Base-by-base conservation (phyloP, 202 grass and related monocot genomes). In the Panicum hallii region DNA sequence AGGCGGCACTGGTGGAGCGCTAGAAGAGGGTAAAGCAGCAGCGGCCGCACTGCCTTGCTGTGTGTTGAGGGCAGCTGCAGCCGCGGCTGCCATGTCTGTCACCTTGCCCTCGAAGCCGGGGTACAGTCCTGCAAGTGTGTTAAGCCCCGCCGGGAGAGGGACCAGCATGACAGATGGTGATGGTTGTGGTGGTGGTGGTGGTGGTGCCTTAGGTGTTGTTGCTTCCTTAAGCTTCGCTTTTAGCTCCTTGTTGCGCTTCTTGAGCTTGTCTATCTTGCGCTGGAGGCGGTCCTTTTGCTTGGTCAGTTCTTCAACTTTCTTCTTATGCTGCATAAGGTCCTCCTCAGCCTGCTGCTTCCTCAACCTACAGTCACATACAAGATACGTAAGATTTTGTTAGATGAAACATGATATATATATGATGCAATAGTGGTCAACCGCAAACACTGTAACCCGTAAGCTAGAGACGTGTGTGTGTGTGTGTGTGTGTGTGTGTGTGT, bases 261-360 rank as follows among this genome's bases (percentile, higher is more conserved):
- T 64, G 53, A 93, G 88, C 79, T 93, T 69, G 75, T 90, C 83
- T 1, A 93, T 79, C 78, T 93, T 89, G 13, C 82, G 86, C 34
- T 84, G 83, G 34, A 89, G 83, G 13, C 86, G 91, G 47, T 82
- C 40, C 70, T 86, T 90, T 79, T 89, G 75, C 46, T 88, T 74
- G 5, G 86, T 84, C 19, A 89, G 61, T 60, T 69, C 78, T 17
- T 78, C 54, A 54, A 87, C 1, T 36, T 38, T 30, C 30, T 36
- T 1, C 62, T 16, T 34, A 3, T 20, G 17, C 52, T 54, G 5
- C 1, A 54, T 19, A 54, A 20, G 5, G 5, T 0, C 3, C 10
- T 63, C 26, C 22, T 32, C 60, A 2, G 1, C 0, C 30, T 16
- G 62, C 30, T 64, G 5, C 62, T 64, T 64, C 87, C 89, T 91